Percentiles rank a stretch among this genome's conserved stretches.
Evolutionary conservation across 176 grass and related monocot genomes (phyloP).

Genomic region (Cenchrus fungigraminus): DNA sequence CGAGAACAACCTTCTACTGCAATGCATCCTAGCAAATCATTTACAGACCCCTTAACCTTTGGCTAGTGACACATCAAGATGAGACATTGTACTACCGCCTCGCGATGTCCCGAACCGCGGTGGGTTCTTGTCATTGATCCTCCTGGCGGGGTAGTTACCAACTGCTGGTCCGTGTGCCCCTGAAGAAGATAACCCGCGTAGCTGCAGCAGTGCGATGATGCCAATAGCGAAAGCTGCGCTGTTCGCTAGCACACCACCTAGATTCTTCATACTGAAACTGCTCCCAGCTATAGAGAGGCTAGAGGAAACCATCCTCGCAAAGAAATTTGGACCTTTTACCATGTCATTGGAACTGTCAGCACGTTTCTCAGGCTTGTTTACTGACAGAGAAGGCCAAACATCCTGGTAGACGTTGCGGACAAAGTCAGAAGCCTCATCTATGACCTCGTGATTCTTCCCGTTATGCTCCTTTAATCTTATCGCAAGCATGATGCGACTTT

Average conservation of each 20-base stretch:
- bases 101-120: background rate
- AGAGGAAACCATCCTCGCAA: constrained; percentile 53
- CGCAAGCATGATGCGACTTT: constrained; percentile 82
- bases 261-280: constrained; percentile 40
- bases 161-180: constrained; percentile 22
- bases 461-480: constrained; percentile 80
- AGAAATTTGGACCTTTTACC: constrained; percentile 44
- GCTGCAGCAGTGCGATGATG: constrained; percentile 65
- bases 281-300: constrained; percentile 55
- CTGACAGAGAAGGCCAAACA: constrained; percentile 41
- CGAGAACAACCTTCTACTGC: background rate
- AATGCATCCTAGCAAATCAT: constrained; percentile 15
- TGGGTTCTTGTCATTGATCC: constrained; percentile 2
- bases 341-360: constrained; percentile 21
- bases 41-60: constrained; percentile 55
- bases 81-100: background rate
- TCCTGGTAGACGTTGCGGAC: constrained; percentile 59
- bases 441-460: constrained; percentile 63
- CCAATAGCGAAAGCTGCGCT: constrained; percentile 63
- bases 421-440: constrained; percentile 75
- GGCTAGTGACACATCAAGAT: constrained; percentile 54
- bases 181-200: constrained; percentile 51
- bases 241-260: constrained; percentile 54
- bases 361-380: constrained; percentile 39
- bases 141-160: constrained; percentile 38